These are phyloP conservation scores for Capniomyces stellatus DNA, from an alignment of 371 early-diverging fungal species.

Conservation along the genomic window DNA sequence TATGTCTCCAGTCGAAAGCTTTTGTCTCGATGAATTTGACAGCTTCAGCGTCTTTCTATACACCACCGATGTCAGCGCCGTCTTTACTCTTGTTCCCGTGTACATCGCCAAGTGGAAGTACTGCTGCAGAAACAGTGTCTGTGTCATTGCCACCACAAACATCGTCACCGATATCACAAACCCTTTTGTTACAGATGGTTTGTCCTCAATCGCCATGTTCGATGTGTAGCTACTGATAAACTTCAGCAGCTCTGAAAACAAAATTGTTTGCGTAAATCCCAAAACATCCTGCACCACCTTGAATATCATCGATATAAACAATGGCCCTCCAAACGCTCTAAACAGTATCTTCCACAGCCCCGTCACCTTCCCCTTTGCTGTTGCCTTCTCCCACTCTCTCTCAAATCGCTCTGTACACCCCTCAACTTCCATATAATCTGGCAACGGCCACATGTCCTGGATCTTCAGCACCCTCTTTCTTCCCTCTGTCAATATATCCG, in stretches of 20 bases:
- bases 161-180: slow-evolving; percentile 49
- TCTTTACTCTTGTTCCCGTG: slow-evolving; percentile 33
- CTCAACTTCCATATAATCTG: slow-evolving; percentile 40
- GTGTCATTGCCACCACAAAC: slow-evolving; percentile 60
- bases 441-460: slow-evolving; percentile 32
- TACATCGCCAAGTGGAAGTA: slow-evolving; percentile 21
- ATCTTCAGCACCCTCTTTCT: slow-evolving; percentile 33
- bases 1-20: slow-evolving; percentile 69
- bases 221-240: slow-evolving; percentile 37
- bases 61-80: slow-evolving; percentile 68
- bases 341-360: slow-evolving; percentile 44
- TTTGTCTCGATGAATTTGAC: slow-evolving; percentile 62
- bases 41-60: slow-evolving; percentile 72
- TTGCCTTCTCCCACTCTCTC: slow-evolving; percentile 42
- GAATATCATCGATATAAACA: slow-evolving; percentile 36
- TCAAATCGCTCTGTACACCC: slow-evolving; percentile 44
- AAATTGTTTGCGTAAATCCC: slow-evolving; percentile 69
- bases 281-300: slow-evolving; percentile 64
- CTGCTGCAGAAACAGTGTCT: slow-evolving; percentile 76
- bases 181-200: slow-evolving; percentile 34
- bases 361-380: slow-evolving; percentile 4
- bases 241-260: slow-evolving; percentile 48
- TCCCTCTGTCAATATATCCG: slow-evolving; percentile 66
- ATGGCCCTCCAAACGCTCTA: slow-evolving; percentile 43
- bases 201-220: slow-evolving; percentile 12